Conservation (phyloP, 345 rosid species). For the Psidium friedrichsthalianum region DNA sequence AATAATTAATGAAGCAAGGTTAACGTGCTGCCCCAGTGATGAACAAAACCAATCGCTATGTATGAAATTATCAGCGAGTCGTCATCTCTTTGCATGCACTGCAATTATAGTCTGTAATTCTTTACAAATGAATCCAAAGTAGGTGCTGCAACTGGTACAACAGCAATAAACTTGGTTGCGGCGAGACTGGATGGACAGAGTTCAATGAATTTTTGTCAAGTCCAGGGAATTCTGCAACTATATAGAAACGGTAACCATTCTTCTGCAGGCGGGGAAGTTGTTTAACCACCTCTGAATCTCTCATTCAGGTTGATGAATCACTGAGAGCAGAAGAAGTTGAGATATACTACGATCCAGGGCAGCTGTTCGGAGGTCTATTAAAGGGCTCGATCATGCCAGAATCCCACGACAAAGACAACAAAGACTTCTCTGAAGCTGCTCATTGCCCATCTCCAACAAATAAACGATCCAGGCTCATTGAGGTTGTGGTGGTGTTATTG, state of each 20-base stretch:
- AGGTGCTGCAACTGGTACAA: neutral
- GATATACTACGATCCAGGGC: slow-evolving; percentile 69
- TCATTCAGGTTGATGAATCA: slow-evolving; percentile 48
- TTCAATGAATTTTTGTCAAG: neutral
- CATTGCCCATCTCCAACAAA: slow-evolving; percentile 9
- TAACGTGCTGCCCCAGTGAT: neutral
- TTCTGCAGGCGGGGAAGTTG: neutral
- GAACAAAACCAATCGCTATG: neutral
- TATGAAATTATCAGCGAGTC: neutral
- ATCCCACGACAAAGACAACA: neutral
- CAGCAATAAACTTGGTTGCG: neutral
- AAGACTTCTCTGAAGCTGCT: neutral
- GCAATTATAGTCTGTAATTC: neutral
- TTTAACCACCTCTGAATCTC: neutral
- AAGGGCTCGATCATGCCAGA: slow-evolving; percentile 11
- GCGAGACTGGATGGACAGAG: neutral
- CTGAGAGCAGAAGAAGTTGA: slow-evolving; percentile 68
- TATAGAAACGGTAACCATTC: neutral
- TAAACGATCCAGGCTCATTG: neutral
- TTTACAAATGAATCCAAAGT: neutral
- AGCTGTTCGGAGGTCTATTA: slow-evolving; percentile 57
- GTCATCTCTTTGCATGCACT: neutral
- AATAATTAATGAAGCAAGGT: neutral
- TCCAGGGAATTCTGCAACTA: neutral
- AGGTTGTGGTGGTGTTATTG: neutral